Evolutionary conservation across 257 asterid genomes (phyloP).

Genomic region (Solanum lycopersicoides): DNA sequence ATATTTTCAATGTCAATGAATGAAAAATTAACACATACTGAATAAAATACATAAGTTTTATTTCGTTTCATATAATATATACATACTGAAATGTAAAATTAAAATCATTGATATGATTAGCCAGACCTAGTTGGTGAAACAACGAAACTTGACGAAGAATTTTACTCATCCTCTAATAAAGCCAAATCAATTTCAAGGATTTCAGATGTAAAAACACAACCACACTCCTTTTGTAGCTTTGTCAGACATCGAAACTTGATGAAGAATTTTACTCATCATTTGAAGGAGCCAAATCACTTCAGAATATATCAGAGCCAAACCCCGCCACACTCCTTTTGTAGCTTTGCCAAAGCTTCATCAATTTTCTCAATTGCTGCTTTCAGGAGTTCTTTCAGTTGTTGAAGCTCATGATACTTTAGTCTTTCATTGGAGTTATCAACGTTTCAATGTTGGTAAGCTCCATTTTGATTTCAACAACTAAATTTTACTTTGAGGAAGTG

Average conservation of each 20-base stretch:
- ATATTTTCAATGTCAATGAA: neutral
- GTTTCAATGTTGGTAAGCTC: neutral
- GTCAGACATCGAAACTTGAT: no score
- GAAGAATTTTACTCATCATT: neutral
- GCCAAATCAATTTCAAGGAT: no score
- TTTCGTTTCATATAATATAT: no score
- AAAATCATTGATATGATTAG: no score
- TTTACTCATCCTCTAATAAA: no score
- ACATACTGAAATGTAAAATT: no score
- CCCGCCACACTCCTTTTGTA: neutral
- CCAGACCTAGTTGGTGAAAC: neutral
- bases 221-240: no score
- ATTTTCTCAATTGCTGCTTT: no score
- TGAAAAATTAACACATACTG: no score
- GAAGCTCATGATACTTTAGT: neutral
- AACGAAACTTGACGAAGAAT: no score
- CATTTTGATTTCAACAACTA: neutral
- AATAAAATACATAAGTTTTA: neutral
- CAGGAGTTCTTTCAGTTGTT: fast-evolving
- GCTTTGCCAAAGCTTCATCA: neutral
- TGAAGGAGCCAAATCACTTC: neutral
- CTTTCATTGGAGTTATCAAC: neutral
- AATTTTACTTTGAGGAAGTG: neutral
- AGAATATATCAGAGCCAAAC: neutral
- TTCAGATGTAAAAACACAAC: no score